phyloP scores from a whole-genome alignment of 2,329 filamentous ascomycete species.

The Xylogone sp. region DNA sequence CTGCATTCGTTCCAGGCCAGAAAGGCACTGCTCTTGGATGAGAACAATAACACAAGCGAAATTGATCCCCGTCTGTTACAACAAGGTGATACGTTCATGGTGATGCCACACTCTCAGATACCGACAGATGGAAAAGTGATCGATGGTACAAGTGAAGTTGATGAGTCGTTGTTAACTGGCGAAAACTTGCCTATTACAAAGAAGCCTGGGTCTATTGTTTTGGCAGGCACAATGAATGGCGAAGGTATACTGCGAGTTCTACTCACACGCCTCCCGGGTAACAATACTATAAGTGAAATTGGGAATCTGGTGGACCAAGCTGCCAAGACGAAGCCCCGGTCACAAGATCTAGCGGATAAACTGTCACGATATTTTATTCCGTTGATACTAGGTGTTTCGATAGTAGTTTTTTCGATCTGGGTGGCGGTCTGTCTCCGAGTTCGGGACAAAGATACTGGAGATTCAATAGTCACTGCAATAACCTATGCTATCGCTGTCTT shows the following conservation, averaged over 20 bases:
- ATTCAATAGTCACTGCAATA: slow-evolving; percentile 56
- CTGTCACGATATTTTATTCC: slow-evolving; percentile 70
- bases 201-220: slow-evolving; percentile 43
- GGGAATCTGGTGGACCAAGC: slow-evolving; percentile 69
- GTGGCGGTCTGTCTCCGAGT: slow-evolving; percentile 50
- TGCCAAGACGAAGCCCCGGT: slow-evolving; percentile 61
- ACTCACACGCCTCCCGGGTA: slow-evolving; percentile 57
- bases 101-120: slow-evolving; percentile 54
- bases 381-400: slow-evolving; percentile 52
- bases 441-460: slow-evolving; percentile 36
- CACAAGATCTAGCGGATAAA: slow-evolving; percentile 65
- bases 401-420: slow-evolving; percentile 62
- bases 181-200: slow-evolving; percentile 63
- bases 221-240: slow-evolving; percentile 69
- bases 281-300: slow-evolving; percentile 71
- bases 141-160: slow-evolving; percentile 59
- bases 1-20: slow-evolving; percentile 53
- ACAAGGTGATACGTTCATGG: slow-evolving; percentile 64
- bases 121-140: slow-evolving; percentile 68
- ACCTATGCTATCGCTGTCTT: slow-evolving; percentile 67
- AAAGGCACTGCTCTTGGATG: slow-evolving; percentile 49
- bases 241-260: slow-evolving; percentile 55
- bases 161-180: slow-evolving; percentile 78
- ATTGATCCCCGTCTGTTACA: slow-evolving; percentile 68
- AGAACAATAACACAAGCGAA: slow-evolving; percentile 36